Percentiles rank a stretch among this genome's conserved stretches.
These are phyloP conservation scores for Lecanicillium sp. DNA, from an alignment of 2,329 filamentous ascomycete species.

Conservation along the genomic window DNA sequence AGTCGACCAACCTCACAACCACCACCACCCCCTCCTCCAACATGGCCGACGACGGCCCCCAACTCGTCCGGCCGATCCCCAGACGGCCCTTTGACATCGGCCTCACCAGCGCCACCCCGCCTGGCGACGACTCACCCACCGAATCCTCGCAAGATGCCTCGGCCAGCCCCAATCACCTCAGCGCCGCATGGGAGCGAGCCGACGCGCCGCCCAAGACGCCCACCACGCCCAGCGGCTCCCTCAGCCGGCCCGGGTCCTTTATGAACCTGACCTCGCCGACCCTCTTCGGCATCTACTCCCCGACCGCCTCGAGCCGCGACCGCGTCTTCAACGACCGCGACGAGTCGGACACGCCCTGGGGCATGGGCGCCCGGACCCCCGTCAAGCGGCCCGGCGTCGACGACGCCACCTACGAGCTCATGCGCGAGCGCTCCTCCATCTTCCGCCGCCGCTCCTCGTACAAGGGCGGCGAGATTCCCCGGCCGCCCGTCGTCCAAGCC, in stretches of 20 bases:
- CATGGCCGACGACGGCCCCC: conserved; percentile 39
- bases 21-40: background rate
- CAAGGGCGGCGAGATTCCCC: conserved; percentile 18
- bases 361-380: conserved; percentile 68
- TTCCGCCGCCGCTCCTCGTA: conserved; percentile 28
- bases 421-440: conserved; percentile 30
- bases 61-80: conserved; percentile 61
- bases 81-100: conserved; percentile 62
- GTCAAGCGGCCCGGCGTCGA: conserved; percentile 34
- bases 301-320: conserved; percentile 47
- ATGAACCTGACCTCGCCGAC: conserved; percentile 85
- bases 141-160: conserved; percentile 9
- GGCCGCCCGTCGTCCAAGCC: conserved; percentile 12
- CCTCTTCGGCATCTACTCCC: conserved; percentile 83
- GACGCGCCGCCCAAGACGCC: conserved; percentile 6
- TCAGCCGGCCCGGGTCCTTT: conserved; percentile 67
- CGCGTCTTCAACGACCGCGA: conserved; percentile 34
- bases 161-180: conserved; percentile 16
- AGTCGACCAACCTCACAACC: too few relatives aligned
- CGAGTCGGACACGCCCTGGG: conserved; percentile 66
- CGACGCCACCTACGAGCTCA: conserved; percentile 35
- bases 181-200: conserved; percentile 13
- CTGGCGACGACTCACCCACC: conserved; percentile 20
- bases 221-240: conserved; percentile 21
- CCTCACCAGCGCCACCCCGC: conserved; percentile 37